Evolutionary conservation across 23 red algal species (phyloP), one percentile per base, ranked within the genome.

Genomic region (Agarophyton chilense): DNA sequence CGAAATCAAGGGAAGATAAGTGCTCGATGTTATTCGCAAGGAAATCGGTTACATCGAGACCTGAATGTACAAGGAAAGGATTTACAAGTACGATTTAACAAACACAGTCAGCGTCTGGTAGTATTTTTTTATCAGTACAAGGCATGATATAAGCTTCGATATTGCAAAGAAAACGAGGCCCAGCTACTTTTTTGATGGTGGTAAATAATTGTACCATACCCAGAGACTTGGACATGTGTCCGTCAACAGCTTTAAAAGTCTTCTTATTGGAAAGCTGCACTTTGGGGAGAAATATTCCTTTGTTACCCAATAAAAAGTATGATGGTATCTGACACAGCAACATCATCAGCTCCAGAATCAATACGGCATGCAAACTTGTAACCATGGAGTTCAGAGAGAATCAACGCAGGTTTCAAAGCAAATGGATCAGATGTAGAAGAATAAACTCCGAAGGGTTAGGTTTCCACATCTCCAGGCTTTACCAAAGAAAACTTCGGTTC

Each of bases 351-450:
- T 31, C 82, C 61, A 12, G 82, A 87, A 43, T 87, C 82, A 43
- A 87, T 72, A 32, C 82, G 82, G 34, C 82, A 87, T 9, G 82
- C 16, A 72, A 87, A 87, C 5, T 72, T 87, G 63, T 49, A 72
- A 28, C 82, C 82, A 53, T 29, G 13, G 53, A 87, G 29, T 87
- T 87, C 82, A 52, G 82, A 36, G 22, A 6, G 61, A 21, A 87
- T 63, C 7, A 47, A 6, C 6, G 44, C 44, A 9, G 44, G 12
- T 47, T 47, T 47, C 7, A 12, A 47, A 12, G 44, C 44, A 47
- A 12, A 47, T 47, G 44, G 7, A 47, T 47, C 44, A 47, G 7
- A 9, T 47, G 44, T 9, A 12, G 7, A 47, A 9, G 6, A 12
- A 47, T 6, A 12, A 47, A 12, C 44, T 12, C 6, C 12, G 7